Evolutionary conservation across 1,284 basidiomycete genomes (phyloP).

Genomic region (Heterobasidion annosum): DNA sequence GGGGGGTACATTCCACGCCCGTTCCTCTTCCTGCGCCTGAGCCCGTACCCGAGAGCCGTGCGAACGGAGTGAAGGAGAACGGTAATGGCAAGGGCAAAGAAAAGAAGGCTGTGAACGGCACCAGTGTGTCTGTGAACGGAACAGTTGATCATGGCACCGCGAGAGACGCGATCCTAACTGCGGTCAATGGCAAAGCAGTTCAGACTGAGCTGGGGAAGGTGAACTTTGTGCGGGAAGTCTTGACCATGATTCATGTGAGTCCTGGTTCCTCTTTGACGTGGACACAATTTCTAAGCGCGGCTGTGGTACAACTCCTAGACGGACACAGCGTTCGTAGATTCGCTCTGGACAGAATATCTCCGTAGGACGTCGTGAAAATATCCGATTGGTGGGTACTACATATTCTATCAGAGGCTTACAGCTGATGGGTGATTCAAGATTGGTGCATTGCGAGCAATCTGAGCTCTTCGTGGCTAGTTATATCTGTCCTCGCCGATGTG

Average conservation of each 20-base stretch:
- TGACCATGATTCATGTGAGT: conserved; percentile 62
- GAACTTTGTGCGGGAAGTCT: conserved; percentile 58
- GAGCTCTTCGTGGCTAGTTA: neutral
- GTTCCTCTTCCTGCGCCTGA: neutral
- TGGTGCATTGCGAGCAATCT: neutral
- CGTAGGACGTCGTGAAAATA: neutral
- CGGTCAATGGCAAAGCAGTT: conserved; percentile 3
- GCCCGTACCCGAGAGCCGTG: neutral
- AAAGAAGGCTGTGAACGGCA: neutral
- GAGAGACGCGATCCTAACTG: conserved; percentile 7
- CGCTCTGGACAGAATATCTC: conserved; percentile 12
- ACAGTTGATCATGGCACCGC: neutral
- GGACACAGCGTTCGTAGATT: conserved; percentile 15
- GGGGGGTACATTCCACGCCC: conserved; percentile 20
- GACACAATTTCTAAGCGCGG: conserved; percentile 40
- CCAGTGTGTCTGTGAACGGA: neutral
- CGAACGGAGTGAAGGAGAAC: neutral
- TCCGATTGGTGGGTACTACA: no score
- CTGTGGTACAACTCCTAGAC: conserved; percentile 23
- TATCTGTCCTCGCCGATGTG: neutral
- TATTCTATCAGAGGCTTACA: no score
- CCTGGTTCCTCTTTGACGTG: conserved; percentile 22
- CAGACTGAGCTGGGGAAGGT: conserved; percentile 32
- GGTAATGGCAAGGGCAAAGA: neutral
- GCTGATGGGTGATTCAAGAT: neutral